Evolutionary conservation across 2,329 filamentous ascomycete species (phyloP), one percentile per base, ranked within the genome.

Genomic region (Pezicula radicicola): DNA sequence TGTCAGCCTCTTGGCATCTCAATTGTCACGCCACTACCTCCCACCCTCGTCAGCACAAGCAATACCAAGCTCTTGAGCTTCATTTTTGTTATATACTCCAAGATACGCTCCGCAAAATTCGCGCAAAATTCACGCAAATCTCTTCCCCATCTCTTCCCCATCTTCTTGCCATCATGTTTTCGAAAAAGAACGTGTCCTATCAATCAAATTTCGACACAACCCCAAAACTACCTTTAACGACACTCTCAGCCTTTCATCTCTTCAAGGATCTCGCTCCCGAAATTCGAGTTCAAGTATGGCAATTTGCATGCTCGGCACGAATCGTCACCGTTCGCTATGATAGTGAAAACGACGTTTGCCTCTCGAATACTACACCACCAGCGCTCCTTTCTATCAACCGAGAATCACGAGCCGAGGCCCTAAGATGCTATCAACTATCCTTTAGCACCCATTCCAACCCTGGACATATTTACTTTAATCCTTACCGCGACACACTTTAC

Each of bases 321-420:
- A 55, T 52, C 6, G 55, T 67, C 15, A 55, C 60, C 10, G 46
- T 67, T 36, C 62, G 63, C 51, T 77, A 76, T 61, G 60, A 68
- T 37, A 53, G 64, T 13, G 53, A 64, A 9, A 49, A 61, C 6
- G 69, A 75, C 57, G 61, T 60, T 46, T 76, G 71, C 60, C 59
- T 62, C 25, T 68, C 71, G 10, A 63, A 64, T 4, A 67, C 74
- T 7, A 57, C 63, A 33, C 69, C 70, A 12, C 75, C 75, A 0
- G 57, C 68, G 10, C 59, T 73, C 40, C 68, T 78, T 13, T 72
- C 74, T 36, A 66, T 65, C 52, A 73, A 66, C 55, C 69, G 59
- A 30, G 75, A 78, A 61, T 69, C 75, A 6, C 69, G 75, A 36
- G 53, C 59, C 36, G 74, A 76, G 57, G 71, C 70, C 21, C 59